Base-by-base conservation (phyloP, 2,329 filamentous ascomycete species). In the Fusarium liriodendri region DNA sequence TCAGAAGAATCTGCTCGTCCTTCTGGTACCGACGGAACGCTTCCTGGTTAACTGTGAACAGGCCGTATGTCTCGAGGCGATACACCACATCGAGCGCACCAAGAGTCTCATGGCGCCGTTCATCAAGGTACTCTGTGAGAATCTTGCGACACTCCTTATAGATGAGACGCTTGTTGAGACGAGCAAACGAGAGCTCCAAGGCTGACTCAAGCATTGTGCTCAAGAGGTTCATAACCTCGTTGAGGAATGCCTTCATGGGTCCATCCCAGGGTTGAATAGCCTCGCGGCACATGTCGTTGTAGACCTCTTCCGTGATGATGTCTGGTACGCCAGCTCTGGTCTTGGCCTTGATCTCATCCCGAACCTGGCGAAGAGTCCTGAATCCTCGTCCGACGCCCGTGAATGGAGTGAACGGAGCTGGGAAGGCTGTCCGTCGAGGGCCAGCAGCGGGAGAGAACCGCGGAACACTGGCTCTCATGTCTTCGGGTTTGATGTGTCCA, bases 281-380 rank as follows among this genome's bases (percentile, higher is more conserved):
- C n/a, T 88, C 82, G 18, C 85, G 83, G 54, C 89, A 90, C 18
- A 93, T 83, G 0, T 85, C 84, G 32, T 91, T 87, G 25, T 91
- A 90, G 0, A 92, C 90, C 40, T 89, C 88, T 0, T 89, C 86
- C 0, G 91, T 88, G 0, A 90, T 87, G 0, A 90, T 85, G 8
- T 88, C 87, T 0, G 90, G 90, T 73, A 91, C 85, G 0, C 91
- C 90, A 0, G 89, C 87, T 20, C 85, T 85, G 29, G 87, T 88
- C 14, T 89, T 89, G 5, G 84, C 81, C 20, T 84, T 80, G 16
- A 93, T 91, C 13, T 90, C 86, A 0, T 84, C 80, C 0, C 87
- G 86, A 2, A 94, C 89, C 40, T 87, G 82, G 5, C 81, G 80
- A 3, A 91, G 82, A 1, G 86, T 87, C 35, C 86, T 82, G 5